Evolutionary conservation across 257 asterid species (phyloP), one percentile per base, ranked within the genome.

Genomic region (Solanum corneliomulleri): DNA sequence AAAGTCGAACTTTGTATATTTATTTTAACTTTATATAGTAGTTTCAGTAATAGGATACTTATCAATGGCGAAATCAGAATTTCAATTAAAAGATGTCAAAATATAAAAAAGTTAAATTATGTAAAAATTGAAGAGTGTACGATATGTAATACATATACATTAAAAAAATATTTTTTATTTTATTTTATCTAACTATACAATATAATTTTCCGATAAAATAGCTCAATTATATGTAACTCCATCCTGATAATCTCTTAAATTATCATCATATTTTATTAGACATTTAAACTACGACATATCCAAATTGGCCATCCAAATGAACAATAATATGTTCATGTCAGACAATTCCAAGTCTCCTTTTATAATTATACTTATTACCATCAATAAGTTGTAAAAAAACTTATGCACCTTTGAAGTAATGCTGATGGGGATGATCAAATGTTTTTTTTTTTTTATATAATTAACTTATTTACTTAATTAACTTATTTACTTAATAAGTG

Each of bases 181-280:
- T n/a, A n/a, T 37, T 5, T 5, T 6, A 37, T 5, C 39, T 5
- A 37, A 37, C 39, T 37, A 37, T 37, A 2, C 39, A 37, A 37
- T 37, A 37, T 37, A 37, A 0, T 37, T 37, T 37, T 37, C 1
- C 7, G 1, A 5, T 6, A 1, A 5, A 1, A 37, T 37, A 1
- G 0, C 7, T 37, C 39, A 37, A 37, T 37, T 37, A 6, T 37
- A 37, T 37, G 0, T 37, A 0, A 0, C 7, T 37, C 39, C 7
- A 29, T 0, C 16, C 27, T 3, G 4, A 68, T 68, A 68, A 68
- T 33, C 11, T 27, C 20, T 13, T 27, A 27, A 66, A 66, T 25
- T 27, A 13, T 13, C 6, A 27, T 3, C 1, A 27, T 2, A 66
- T 12, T 25, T 27, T 68, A 27, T 68, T 27, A 68, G 9, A 66